Conservation (phyloP, 1,284 basidiomycete species). For the Sanghuangporus sanghuang region DNA sequence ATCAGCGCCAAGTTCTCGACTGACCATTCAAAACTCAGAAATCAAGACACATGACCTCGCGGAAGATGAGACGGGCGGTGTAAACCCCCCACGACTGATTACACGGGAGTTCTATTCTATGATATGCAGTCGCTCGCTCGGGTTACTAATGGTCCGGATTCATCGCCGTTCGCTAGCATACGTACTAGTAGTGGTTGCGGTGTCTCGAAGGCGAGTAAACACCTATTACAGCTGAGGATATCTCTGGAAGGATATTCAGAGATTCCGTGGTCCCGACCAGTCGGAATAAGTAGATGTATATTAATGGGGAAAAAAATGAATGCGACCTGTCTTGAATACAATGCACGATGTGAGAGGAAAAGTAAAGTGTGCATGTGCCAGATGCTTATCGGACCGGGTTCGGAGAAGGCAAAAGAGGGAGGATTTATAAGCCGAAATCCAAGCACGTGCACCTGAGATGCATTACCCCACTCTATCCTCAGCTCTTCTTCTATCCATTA, state of each 20-base stretch:
- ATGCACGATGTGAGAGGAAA: not conserved
- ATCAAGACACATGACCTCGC: not conserved
- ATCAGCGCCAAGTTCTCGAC: no score
- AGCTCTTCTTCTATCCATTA: not conserved
- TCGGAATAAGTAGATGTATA: no score
- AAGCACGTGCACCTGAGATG: not conserved
- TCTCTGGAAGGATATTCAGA: no score
- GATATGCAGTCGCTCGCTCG: not conserved
- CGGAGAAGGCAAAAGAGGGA: not conserved
- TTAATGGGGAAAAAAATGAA: no score
- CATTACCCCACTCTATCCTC: no score
- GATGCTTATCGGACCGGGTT: not conserved
- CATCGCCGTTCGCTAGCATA: not conserved
- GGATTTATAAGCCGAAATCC: not conserved
- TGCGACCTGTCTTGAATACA: no score
- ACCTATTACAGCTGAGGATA: no score
- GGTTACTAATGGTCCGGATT: not conserved
- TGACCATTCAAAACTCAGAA: not conserved
- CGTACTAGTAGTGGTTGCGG: no score
- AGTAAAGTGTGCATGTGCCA: not conserved
- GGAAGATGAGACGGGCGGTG: not conserved
- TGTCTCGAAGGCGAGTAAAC: no score
- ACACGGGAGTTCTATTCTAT: not conserved
- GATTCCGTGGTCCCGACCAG: no score
- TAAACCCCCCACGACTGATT: not conserved